These are phyloP conservation scores for Penicillium longicatenatum DNA, from an alignment of 495 filamentous ascomycete genomes.

Conservation along the genomic window DNA sequence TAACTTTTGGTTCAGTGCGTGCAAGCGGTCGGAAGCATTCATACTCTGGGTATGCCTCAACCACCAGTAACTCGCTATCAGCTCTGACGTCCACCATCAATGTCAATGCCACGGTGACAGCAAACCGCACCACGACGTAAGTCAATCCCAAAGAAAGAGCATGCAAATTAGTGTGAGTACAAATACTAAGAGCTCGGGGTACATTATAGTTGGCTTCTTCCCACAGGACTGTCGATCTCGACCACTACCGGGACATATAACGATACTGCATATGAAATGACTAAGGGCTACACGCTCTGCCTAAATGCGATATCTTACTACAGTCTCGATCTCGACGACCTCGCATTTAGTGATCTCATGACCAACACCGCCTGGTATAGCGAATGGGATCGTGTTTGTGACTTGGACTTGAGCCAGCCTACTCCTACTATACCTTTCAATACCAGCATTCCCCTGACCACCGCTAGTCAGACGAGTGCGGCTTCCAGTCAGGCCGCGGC, in stretches of 20 bases:
- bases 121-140: constrained; percentile 7
- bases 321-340: constrained; percentile 6
- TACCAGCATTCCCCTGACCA: constrained; percentile 6
- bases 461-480: not conserved
- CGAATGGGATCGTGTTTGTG: constrained; percentile 11
- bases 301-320: constrained; percentile 6
- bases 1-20: constrained; percentile 5
- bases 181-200: no score
- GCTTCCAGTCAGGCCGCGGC: not conserved
- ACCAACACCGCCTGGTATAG: constrained; percentile 5
- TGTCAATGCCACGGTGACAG: constrained; percentile 12
- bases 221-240: not conserved
- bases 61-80: not conserved
- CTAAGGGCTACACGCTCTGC: constrained; percentile 9
- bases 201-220: not conserved
- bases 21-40: constrained; percentile 10
- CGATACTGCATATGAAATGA: not conserved
- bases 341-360: not conserved
- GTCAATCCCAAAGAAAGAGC: no score
- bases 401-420: not conserved
- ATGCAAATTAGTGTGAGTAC: no score
- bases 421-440: constrained; percentile 7
- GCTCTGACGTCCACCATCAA: constrained; percentile 8
- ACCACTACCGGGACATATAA: constrained; percentile 6
- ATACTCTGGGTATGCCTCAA: constrained; percentile 7